Evolutionary conservation across 306 rosid species (phyloP).

Genomic region (Spatholobus suberectus): DNA sequence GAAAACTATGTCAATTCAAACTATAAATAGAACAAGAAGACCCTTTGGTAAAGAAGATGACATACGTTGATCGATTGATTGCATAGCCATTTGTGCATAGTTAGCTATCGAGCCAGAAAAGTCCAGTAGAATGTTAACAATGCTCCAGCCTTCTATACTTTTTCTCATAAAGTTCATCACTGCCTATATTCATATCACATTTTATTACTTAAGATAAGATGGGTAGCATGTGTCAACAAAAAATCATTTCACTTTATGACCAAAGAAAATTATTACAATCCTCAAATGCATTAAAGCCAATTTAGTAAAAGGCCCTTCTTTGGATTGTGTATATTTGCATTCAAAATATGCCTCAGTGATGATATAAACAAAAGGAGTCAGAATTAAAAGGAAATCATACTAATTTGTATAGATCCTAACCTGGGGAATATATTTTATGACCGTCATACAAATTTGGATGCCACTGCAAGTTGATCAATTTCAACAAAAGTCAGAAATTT

Average conservation of each 20-base stretch:
- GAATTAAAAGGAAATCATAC: neutral
- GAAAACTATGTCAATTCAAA: neutral
- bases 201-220: neutral
- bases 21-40: conserved; percentile 7
- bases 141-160: conserved; percentile 92
- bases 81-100: conserved; percentile 80
- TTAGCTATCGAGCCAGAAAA: conserved; percentile 78
- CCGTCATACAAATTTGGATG: conserved; percentile 84
- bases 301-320: neutral
- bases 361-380: neutral
- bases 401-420: conserved; percentile 45
- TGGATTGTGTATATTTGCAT: conserved; percentile 4
- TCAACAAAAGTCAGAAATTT: conserved; percentile 39
- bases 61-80: conserved; percentile 89
- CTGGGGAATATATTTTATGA: conserved; percentile 94
- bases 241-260: neutral
- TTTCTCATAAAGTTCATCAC: conserved; percentile 78
- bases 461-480: conserved; percentile 62
- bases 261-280: conserved; percentile 1
- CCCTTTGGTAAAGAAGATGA: neutral
- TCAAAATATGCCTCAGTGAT: conserved; percentile 1
- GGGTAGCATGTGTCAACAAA: neutral
- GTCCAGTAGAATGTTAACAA: conserved; percentile 78
- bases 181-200: conserved; percentile 53
- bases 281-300: conserved; percentile 4